Evolutionary conservation across 2,329 filamentous ascomycete genomes (phyloP).

Genomic region (Penicillium sp.): DNA sequence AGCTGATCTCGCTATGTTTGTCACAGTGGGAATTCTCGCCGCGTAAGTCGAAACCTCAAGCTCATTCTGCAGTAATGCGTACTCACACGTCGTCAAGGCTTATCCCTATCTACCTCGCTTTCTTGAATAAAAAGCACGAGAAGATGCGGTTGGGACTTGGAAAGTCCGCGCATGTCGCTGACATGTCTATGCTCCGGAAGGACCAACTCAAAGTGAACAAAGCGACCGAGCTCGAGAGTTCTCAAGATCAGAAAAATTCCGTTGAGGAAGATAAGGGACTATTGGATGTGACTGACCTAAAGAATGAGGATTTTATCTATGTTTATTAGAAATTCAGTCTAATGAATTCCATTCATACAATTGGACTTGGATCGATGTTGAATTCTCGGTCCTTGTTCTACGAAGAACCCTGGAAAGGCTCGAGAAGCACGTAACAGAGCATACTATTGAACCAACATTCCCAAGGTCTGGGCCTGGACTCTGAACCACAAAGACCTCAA

Average conservation of each 20-base stretch:
- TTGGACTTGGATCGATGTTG: too few relatives aligned
- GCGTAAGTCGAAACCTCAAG: constrained; percentile 15
- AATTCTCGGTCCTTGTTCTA: too few relatives aligned
- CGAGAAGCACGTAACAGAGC: too few relatives aligned
- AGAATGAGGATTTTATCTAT: constrained; percentile 15
- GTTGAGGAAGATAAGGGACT: constrained; percentile 12
- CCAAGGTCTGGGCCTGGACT: too few relatives aligned
- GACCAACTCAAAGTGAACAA: constrained; percentile 8
- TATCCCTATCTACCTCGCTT: constrained; percentile 33
- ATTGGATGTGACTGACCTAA: constrained; percentile 11
- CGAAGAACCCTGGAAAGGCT: too few relatives aligned
- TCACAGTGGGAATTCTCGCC: constrained; percentile 29
- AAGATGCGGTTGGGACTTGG: constrained; percentile 31
- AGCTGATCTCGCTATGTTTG: constrained; percentile 36
- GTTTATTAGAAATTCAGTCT: constrained; percentile 6
- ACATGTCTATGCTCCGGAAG: constrained; percentile 39
- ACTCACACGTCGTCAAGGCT: constrained; percentile 11
- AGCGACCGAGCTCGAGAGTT: constrained; percentile 11
- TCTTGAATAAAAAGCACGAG: constrained; percentile 33
- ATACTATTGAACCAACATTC: too few relatives aligned
- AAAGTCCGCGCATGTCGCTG: constrained; percentile 30
- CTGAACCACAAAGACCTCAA: too few relatives aligned
- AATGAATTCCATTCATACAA: background rate
- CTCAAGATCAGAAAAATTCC: constrained; percentile 7
- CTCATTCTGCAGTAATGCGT: background rate